These are phyloP conservation scores for Metarhizium robertsii DNA, from an alignment of 2,329 filamentous ascomycete genomes.

Conservation along the genomic window DNA sequence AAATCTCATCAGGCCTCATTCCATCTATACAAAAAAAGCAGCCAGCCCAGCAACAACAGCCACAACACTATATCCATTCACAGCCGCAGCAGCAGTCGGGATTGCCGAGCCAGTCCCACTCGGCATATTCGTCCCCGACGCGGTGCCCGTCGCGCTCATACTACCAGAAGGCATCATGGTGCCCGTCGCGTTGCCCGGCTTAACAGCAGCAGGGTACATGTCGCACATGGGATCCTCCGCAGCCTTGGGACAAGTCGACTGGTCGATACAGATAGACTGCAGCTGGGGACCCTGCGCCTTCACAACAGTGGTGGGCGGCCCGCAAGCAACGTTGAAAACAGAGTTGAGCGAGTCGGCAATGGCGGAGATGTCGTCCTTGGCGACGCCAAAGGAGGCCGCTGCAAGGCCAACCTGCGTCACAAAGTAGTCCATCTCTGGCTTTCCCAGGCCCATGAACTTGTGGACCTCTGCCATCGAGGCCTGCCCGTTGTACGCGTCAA, in stretches of 20 bases:
- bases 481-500: conserved; percentile 37
- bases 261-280: conserved; percentile 46
- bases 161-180: background rate
- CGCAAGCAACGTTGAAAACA: conserved; percentile 44
- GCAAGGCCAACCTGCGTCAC: conserved; percentile 47
- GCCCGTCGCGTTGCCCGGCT: conserved; percentile 9
- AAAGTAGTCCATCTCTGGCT: conserved; percentile 47
- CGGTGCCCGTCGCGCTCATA: conserved; percentile 6
- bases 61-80: no score
- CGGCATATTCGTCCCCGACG: background rate
- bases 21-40: no score
- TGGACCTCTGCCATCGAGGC: conserved; percentile 42
- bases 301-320: conserved; percentile 34
- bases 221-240: conserved; percentile 35
- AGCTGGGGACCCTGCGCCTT: conserved; percentile 34
- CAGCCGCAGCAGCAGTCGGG: no score
- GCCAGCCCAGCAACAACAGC: no score
- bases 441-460: conserved; percentile 49
- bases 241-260: conserved; percentile 34
- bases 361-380: conserved; percentile 37
- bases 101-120: no score
- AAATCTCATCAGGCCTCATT: no score
- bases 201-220: conserved; percentile 27
- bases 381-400: conserved; percentile 49
- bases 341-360: conserved; percentile 39